Evolutionary conservation across 495 filamentous ascomycete genomes (phyloP).

Genomic region (Clavariopsis aquatica): DNA sequence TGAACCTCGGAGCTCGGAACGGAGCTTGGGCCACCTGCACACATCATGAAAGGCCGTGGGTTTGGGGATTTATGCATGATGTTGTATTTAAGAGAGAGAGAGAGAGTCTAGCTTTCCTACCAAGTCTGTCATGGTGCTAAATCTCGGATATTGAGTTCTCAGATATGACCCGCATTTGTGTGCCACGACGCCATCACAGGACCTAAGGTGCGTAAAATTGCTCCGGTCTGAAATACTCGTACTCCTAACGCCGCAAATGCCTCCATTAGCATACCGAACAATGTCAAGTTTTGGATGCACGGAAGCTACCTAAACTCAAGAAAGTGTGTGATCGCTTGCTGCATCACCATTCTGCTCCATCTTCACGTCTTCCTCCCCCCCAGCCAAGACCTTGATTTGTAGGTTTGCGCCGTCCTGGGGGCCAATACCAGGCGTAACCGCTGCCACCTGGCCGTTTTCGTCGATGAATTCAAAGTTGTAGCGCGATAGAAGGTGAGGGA

Average conservation of each 20-base stretch:
- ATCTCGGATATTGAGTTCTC: background rate
- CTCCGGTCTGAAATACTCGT: background rate
- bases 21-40: slow-evolving; percentile 21
- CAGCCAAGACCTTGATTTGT: slow-evolving; percentile 74
- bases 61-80: background rate
- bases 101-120: background rate
- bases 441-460: slow-evolving; percentile 84
- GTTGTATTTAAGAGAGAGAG: background rate
- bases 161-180: background rate
- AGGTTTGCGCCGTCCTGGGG: slow-evolving; percentile 53
- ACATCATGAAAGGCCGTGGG: background rate
- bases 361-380: slow-evolving; percentile 64
- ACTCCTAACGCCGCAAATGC: slow-evolving; percentile 13
- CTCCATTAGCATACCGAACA: background rate
- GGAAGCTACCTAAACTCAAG: slow-evolving; percentile 5
- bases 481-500: slow-evolving; percentile 86
- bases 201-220: background rate
- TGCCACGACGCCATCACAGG: background rate
- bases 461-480: slow-evolving; percentile 99
- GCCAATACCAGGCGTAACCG: slow-evolving; percentile 77
- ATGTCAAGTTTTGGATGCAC: background rate
- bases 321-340: slow-evolving; percentile 30
- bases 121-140: background rate
- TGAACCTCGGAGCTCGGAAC: slow-evolving; percentile 7
- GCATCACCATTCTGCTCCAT: slow-evolving; percentile 41